phyloP scores from a whole-genome alignment of 768 basidiomycete species.

The Ramaria sp. region DNA sequence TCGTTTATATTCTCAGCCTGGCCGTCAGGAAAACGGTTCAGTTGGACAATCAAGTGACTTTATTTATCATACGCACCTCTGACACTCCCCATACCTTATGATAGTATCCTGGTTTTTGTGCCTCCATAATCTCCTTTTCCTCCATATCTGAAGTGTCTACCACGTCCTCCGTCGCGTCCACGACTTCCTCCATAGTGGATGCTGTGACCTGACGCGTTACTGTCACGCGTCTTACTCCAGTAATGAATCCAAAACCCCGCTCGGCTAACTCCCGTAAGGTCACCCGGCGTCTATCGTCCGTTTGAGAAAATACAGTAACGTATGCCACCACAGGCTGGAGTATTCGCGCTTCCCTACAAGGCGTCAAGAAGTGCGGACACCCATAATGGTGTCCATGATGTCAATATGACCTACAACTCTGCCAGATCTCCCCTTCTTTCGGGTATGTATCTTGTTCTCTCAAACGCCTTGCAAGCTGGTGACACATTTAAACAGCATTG shows the following conservation, averaged over 20 bases:
- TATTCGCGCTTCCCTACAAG: slow-evolving; percentile 52
- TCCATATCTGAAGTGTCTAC: slow-evolving; percentile 8
- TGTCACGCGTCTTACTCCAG: neutral
- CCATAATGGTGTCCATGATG: slow-evolving; percentile 11
- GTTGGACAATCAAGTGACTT: no score
- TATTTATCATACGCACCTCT: neutral
- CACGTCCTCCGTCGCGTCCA: neutral
- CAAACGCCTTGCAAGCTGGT: slow-evolving; percentile 12
- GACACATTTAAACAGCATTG: slow-evolving; percentile 15
- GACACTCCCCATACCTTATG: neutral
- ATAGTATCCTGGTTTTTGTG: neutral
- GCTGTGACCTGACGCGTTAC: neutral
- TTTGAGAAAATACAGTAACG: neutral
- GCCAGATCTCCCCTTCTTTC: neutral
- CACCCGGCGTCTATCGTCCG: neutral
- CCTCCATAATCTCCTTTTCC: neutral
- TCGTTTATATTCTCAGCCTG: neutral
- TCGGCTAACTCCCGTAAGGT: no score
- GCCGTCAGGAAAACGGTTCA: neutral
- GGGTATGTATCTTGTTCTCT: neutral
- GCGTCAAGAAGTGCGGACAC: slow-evolving; percentile 29
- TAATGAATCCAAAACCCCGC: neutral
- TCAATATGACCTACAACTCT: neutral
- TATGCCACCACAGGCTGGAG: slow-evolving; percentile 63
- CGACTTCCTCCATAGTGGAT: neutral